These are phyloP conservation scores for Tolypocladium tundrense DNA, from an alignment of 2,329 filamentous ascomycete genomes.

Conservation along the genomic window DNA sequence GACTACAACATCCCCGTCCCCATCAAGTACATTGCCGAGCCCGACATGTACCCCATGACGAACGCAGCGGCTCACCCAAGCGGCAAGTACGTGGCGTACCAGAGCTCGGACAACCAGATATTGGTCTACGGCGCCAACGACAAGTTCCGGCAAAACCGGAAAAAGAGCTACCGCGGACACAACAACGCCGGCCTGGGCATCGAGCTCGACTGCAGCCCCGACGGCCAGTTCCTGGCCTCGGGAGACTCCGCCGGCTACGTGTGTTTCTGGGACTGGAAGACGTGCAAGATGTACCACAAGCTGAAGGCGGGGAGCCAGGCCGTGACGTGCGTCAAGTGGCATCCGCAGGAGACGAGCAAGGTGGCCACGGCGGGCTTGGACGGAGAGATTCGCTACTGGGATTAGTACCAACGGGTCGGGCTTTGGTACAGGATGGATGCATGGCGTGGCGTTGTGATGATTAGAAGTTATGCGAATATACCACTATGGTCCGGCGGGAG, in stretches of 20 bases:
- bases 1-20: conserved; percentile 97
- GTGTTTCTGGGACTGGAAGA: conserved; percentile 99
- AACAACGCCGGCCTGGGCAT: conserved; percentile 93
- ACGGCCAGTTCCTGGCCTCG: conserved; percentile 81
- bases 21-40: conserved; percentile 96
- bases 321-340: conserved; percentile 84
- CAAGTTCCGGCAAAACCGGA: conserved; percentile 93
- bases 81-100: conserved; percentile 90
- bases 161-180: conserved; percentile 92
- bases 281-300: conserved; percentile 98
- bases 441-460: background rate
- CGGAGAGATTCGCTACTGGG: conserved; percentile 86
- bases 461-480: background rate
- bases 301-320: conserved; percentile 74
- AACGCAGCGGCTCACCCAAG: conserved; percentile 75
- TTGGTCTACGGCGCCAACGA: conserved; percentile 91
- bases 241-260: conserved; percentile 85
- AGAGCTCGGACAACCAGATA: conserved; percentile 91
- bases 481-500: background rate
- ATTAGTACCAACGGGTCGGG: conserved; percentile 40
- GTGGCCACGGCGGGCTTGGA: conserved; percentile 84
- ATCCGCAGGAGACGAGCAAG: conserved; percentile 95
- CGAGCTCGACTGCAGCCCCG: conserved; percentile 77
- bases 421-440: background rate
- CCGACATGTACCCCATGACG: conserved; percentile 95